A percentile compares a stretch with the other conserved stretches of the same genome.
Evolutionary conservation across 116 monocot genomes (phyloP).

Genomic region (Thalassia testudinum): DNA sequence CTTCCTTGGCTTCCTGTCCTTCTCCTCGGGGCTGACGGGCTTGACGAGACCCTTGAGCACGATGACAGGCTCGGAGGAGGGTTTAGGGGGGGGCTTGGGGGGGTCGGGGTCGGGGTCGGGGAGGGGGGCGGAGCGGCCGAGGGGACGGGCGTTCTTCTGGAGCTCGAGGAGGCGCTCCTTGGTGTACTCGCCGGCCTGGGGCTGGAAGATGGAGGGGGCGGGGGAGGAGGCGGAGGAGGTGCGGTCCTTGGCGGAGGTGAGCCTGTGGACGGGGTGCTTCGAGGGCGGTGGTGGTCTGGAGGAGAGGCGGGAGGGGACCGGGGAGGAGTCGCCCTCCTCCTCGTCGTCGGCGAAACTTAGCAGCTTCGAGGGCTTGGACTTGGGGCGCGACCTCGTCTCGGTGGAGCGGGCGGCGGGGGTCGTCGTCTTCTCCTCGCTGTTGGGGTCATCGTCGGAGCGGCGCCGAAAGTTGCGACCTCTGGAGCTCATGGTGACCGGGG

Average conservation of each 20-base stretch:
- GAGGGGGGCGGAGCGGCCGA: conserved; percentile 12
- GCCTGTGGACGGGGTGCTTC: conserved; percentile 28
- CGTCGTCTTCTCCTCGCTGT: conserved; percentile 13
- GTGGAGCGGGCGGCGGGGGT: conserved; percentile 1
- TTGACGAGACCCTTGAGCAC: conserved; percentile 15
- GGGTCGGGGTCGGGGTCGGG: not conserved
- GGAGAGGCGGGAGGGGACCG: conserved; percentile 4
- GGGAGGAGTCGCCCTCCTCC: conserved; percentile 20
- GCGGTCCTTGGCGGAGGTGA: conserved; percentile 46
- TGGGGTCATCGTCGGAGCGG: conserved; percentile 30
- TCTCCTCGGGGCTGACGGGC: conserved; percentile 3
- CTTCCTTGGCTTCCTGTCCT: not conserved
- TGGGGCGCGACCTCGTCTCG: conserved; percentile 12
- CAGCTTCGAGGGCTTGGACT: conserved; percentile 30
- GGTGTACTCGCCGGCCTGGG: conserved; percentile 89
- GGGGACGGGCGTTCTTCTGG: conserved; percentile 86
- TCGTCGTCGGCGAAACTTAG: conserved; percentile 96
- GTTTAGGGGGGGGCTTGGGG: conserved; percentile 6
- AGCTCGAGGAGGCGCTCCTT: conserved; percentile 75
- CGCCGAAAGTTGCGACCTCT: conserved; percentile 76
- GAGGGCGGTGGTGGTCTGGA: conserved; percentile 2
- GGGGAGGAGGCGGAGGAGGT: conserved; percentile 2
- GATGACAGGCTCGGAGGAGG: not conserved
- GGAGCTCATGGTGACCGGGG: conserved; percentile 2
- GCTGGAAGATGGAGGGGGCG: conserved; percentile 53